These are phyloP conservation scores for Vickermania ingenoplastis DNA, from an alignment of 208 protist genomes.

Conservation along the genomic window DNA sequence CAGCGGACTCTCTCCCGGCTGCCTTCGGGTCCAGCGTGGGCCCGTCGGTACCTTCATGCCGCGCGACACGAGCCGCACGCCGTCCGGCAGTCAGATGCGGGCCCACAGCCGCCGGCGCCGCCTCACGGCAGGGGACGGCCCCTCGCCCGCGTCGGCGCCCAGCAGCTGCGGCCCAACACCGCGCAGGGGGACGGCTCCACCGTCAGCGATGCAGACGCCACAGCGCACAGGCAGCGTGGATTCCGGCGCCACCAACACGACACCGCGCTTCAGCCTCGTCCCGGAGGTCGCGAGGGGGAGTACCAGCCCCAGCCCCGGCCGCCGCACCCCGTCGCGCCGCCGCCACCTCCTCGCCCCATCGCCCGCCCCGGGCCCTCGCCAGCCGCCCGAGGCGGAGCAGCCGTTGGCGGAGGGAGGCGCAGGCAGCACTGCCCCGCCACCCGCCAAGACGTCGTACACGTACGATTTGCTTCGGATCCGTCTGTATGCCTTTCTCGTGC, in stretches of 20 bases:
- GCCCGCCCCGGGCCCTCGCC: neutral
- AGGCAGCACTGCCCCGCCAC: too few relatives aligned
- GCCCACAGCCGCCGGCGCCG: constrained; percentile 20
- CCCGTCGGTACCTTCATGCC: constrained; percentile 11
- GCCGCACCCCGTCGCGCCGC: neutral
- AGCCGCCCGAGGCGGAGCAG: neutral
- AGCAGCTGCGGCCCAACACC: too few relatives aligned
- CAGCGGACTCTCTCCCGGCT: neutral
- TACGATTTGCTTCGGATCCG: constrained; percentile 53
- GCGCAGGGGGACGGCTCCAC: neutral
- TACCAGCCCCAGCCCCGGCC: neutral
- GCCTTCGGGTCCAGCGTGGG: neutral
- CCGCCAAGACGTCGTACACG: constrained; percentile 10
- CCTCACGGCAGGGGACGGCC: constrained; percentile 6
- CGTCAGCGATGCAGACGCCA: neutral
- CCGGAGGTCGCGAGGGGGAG: neutral
- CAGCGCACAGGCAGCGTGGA: neutral
- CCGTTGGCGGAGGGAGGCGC: too few relatives aligned
- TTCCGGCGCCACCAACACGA: neutral
- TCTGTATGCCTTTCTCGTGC: constrained; percentile 54
- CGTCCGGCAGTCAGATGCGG: constrained; percentile 38
- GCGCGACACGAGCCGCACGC: constrained; percentile 15
- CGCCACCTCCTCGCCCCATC: neutral
- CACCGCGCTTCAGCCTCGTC: neutral
- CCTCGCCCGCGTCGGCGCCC: neutral